phyloP scores from a whole-genome alignment of 2,329 filamentous ascomycete genomes.

The Immersiporthe knoxdaviesiana region DNA sequence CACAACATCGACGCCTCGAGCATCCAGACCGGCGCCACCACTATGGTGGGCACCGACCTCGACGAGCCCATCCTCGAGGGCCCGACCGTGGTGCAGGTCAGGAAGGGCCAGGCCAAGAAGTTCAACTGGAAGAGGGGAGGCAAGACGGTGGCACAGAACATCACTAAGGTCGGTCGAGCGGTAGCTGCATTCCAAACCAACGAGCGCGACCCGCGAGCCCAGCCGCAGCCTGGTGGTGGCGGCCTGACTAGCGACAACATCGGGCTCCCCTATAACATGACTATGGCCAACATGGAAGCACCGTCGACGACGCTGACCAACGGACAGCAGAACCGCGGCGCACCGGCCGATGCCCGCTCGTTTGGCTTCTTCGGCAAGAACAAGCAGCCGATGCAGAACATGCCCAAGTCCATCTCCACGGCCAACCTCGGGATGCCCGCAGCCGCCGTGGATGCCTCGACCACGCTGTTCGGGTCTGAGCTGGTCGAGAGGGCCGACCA shows the following conservation, averaged over 20 bases:
- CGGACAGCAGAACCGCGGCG: conserved; percentile 34
- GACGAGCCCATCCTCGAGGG: conserved; percentile 73
- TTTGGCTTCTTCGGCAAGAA: conserved; percentile 74
- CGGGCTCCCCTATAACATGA: conserved; percentile 73
- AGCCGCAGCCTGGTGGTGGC: conserved; percentile 51
- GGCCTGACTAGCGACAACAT: conserved; percentile 65
- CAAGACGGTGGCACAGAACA: conserved; percentile 90
- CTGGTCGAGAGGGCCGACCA: conserved; percentile 82
- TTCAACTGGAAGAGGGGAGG: conserved; percentile 99
- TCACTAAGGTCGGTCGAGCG: conserved; percentile 91
- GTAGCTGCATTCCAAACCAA: conserved; percentile 69
- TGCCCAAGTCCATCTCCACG: conserved; percentile 56
- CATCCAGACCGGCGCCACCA: conserved; percentile 62
- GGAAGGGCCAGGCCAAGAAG: conserved; percentile 92
- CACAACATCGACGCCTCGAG: conserved; percentile 55
- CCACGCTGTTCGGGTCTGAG: conserved; percentile 83
- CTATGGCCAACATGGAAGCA: conserved; percentile 57
- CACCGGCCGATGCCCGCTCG: conserved; percentile 53
- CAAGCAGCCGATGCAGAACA: conserved; percentile 38
- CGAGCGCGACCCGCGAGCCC: conserved; percentile 25
- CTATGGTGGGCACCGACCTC: conserved; percentile 62
- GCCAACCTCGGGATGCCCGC: conserved; percentile 44
- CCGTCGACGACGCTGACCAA: conserved; percentile 38
- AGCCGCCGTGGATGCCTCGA: conserved; percentile 54
- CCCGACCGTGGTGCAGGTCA: conserved; percentile 93